Conservation (phyloP, 176 grass and related monocot genomes). For the Neostapfia colusana region DNA sequence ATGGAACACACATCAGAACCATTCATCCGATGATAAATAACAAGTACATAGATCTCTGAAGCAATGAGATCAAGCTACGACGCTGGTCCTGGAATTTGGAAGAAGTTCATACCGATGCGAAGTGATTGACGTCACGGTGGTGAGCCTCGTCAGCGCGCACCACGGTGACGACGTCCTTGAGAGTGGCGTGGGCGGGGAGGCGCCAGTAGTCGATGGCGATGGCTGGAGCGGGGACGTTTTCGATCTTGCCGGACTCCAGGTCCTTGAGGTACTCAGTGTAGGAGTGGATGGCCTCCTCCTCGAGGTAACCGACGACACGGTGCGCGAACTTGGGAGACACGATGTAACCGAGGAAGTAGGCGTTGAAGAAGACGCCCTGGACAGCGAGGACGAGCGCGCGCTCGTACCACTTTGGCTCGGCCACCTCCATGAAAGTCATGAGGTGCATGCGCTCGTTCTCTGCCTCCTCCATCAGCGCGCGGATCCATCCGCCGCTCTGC, state of each 20-base stretch:
- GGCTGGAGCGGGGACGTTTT: conserved; percentile 65
- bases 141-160: conserved; percentile 78
- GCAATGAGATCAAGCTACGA: too few relatives aligned
- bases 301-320: conserved; percentile 70
- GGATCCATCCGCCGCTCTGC: too few relatives aligned
- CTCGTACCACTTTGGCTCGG: conserved; percentile 41
- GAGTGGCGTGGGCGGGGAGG: conserved; percentile 58
- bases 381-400: conserved; percentile 51
- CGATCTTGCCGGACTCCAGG: conserved; percentile 61
- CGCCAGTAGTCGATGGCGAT: conserved; percentile 85
- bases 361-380: conserved; percentile 66
- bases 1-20: too few relatives aligned
- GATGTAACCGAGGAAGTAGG: conserved; percentile 59
- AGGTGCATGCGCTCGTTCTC: too few relatives aligned
- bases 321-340: conserved; percentile 68
- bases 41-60: too few relatives aligned
- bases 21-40: too few relatives aligned
- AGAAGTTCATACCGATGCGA: conserved; percentile 49
- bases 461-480: too few relatives aligned
- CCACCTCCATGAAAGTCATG: too few relatives aligned
- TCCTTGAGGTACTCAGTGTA: conserved; percentile 78
- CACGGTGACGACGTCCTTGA: conserved; percentile 68
- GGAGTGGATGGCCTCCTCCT: conserved; percentile 82
- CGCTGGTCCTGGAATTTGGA: too few relatives aligned
- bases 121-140: conserved; percentile 82